phyloP scores from a whole-genome alignment of 2,329 filamentous ascomycete genomes.

The Zymoseptoria pseudotritici region DNA sequence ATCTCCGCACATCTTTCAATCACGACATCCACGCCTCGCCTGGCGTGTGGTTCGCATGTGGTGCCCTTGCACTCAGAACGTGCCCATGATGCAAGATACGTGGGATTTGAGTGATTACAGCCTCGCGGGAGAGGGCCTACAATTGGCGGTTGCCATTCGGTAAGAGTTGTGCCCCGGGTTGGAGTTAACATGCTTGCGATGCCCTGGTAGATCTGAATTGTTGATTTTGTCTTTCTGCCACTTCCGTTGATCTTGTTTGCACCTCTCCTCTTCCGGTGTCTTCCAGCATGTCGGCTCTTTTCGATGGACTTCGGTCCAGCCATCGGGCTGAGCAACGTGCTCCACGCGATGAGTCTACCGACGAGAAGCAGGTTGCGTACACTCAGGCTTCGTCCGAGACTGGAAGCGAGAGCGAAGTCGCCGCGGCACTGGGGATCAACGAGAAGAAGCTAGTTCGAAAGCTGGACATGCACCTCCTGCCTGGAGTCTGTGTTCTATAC shows the following conservation, averaged over 20 bases:
- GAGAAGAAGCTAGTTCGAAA: slow-evolving; percentile 54
- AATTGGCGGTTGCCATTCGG: not conserved
- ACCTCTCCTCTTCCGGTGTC: not conserved
- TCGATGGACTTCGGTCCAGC: not conserved
- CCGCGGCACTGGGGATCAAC: slow-evolving; percentile 35
- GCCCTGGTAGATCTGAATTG: not conserved
- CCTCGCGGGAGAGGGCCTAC: not conserved
- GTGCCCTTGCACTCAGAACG: not conserved
- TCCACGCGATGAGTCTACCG: not conserved
- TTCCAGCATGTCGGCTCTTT: not conserved
- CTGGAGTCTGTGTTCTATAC: slow-evolving; percentile 37
- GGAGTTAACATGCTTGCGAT: not conserved
- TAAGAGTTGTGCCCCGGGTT: not conserved
- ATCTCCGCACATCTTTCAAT: not conserved
- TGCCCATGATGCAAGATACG: not conserved
- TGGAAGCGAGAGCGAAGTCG: slow-evolving; percentile 12
- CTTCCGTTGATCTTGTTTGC: not conserved
- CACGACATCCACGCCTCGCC: not conserved
- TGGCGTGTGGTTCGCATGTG: not conserved
- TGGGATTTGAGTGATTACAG: not conserved
- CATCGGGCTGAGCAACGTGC: not conserved
- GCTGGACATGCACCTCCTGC: slow-evolving; percentile 39
- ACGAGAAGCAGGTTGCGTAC: not conserved
- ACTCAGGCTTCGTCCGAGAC: not conserved
- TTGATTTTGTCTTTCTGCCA: not conserved